phyloP scores from a whole-genome alignment of 192 early-diverging fungal genomes.

The Umbelopsis sp. region DNA sequence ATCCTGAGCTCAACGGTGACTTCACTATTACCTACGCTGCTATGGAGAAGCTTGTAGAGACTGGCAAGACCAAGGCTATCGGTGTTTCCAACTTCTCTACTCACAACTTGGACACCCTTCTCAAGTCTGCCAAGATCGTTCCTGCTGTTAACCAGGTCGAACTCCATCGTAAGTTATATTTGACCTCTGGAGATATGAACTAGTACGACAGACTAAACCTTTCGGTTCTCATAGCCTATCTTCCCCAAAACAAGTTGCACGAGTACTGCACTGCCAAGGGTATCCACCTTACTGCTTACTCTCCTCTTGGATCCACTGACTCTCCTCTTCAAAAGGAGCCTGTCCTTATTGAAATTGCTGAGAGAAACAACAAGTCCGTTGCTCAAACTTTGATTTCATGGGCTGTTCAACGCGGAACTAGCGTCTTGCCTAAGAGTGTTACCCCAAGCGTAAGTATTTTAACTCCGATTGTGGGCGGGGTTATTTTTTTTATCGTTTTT shows the following conservation, averaged over 20 bases:
- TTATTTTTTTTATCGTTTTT: neutral
- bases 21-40: conserved; percentile 78
- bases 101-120: conserved; percentile 63
- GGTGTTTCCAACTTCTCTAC: conserved; percentile 86
- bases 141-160: conserved; percentile 90
- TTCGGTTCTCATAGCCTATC: conserved; percentile 21
- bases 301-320: conserved; percentile 67
- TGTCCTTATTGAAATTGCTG: conserved; percentile 67
- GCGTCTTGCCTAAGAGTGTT: conserved; percentile 83
- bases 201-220: too few relatives aligned
- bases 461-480: neutral
- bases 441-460: conserved; percentile 41
- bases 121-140: conserved; percentile 62
- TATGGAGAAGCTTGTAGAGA: conserved; percentile 77
- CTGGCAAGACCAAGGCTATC: conserved; percentile 74
- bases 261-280: conserved; percentile 69
- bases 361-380: conserved; percentile 59
- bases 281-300: conserved; percentile 82
- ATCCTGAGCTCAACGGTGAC: conserved; percentile 45
- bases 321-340: conserved; percentile 26
- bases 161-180: conserved; percentile 63
- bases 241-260: conserved; percentile 63
- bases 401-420: conserved; percentile 72
- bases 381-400: conserved; percentile 85
- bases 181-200: too few relatives aligned